Evolutionary conservation across 352 stramenopile species (phyloP).

Genomic region (Phytophthora nicotianae): DNA sequence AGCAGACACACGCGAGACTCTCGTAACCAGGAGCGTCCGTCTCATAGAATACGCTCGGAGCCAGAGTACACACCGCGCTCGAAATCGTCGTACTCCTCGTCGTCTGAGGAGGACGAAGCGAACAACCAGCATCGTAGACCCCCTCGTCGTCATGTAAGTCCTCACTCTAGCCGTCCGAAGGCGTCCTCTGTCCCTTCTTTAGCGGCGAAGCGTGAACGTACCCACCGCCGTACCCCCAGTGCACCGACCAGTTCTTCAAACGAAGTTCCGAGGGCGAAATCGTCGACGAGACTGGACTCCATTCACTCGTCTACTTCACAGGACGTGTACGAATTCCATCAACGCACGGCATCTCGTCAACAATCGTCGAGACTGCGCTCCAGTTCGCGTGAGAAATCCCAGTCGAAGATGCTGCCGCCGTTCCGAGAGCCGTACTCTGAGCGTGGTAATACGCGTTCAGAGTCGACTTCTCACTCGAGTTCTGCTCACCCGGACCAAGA

Average conservation of each 20-base stretch:
- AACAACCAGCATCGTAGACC: slow-evolving; percentile 12
- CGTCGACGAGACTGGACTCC: slow-evolving; percentile 8
- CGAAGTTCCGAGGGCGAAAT: slow-evolving; percentile 16
- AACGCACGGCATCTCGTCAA: neutral
- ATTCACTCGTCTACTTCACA: slow-evolving; percentile 6
- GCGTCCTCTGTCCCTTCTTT: slow-evolving; percentile 23
- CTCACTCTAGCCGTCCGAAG: slow-evolving; percentile 15
- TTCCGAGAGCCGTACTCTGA: slow-evolving; percentile 14
- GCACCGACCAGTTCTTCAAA: slow-evolving; percentile 9
- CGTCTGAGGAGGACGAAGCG: slow-evolving; percentile 19
- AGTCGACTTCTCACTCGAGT: neutral
- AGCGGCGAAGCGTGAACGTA: slow-evolving; percentile 9
- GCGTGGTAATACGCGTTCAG: neutral
- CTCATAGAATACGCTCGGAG: slow-evolving; percentile 2
- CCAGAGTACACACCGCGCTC: slow-evolving; percentile 17
- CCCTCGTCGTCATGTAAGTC: slow-evolving; percentile 6
- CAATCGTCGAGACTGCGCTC: neutral
- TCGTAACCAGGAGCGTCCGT: neutral
- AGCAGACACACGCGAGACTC: neutral
- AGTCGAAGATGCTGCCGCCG: slow-evolving; percentile 17
- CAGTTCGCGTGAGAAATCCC: slow-evolving; percentile 11
- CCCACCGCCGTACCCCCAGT: slow-evolving; percentile 7
- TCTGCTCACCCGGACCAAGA: slow-evolving; percentile 11
- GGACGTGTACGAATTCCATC: slow-evolving; percentile 6
- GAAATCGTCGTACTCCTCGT: slow-evolving; percentile 12